These are phyloP conservation scores for Gaillardinia entomophila DNA, from an alignment of 805 yeast genomes.

Conservation along the genomic window DNA sequence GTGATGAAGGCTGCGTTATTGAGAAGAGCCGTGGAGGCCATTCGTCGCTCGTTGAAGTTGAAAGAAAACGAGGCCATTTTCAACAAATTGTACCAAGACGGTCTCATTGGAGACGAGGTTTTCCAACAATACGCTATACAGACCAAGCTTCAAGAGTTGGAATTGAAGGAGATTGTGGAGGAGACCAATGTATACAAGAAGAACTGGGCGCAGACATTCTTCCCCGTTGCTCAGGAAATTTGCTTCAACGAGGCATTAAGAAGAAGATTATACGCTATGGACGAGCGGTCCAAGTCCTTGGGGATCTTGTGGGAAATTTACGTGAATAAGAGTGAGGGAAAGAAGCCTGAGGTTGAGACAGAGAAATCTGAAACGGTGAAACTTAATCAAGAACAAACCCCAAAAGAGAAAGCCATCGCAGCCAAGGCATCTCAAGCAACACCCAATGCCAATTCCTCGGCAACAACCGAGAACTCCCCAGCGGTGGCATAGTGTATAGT, in stretches of 20 bases:
- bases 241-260: constrained; percentile 89
- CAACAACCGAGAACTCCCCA: too few species aligned
- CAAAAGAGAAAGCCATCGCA: constrained; percentile 1
- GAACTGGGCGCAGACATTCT: constrained; percentile 76
- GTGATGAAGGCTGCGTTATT: constrained; percentile 58
- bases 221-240: constrained; percentile 79
- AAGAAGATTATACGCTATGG: constrained; percentile 56
- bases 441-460: too few species aligned
- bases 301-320: constrained; percentile 30
- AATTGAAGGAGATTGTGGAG: constrained; percentile 64
- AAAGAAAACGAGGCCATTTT: constrained; percentile 73
- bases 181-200: constrained; percentile 71
- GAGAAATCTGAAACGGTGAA: too few species aligned
- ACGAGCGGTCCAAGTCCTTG: constrained; percentile 28
- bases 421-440: too few species aligned
- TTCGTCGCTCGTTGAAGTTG: constrained; percentile 76
- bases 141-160: constrained; percentile 72
- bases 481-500: too few species aligned
- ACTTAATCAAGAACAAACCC: neutral
- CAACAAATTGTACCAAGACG: constrained; percentile 71
- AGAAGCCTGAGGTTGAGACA: too few species aligned
- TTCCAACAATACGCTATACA: constrained; percentile 77
- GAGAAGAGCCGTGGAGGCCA: constrained; percentile 73
- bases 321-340: constrained; percentile 4
- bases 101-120: constrained; percentile 86